Evolutionary conservation across 352 stramenopile genomes (phyloP).

Genomic region (Phytopythium montanum): DNA sequence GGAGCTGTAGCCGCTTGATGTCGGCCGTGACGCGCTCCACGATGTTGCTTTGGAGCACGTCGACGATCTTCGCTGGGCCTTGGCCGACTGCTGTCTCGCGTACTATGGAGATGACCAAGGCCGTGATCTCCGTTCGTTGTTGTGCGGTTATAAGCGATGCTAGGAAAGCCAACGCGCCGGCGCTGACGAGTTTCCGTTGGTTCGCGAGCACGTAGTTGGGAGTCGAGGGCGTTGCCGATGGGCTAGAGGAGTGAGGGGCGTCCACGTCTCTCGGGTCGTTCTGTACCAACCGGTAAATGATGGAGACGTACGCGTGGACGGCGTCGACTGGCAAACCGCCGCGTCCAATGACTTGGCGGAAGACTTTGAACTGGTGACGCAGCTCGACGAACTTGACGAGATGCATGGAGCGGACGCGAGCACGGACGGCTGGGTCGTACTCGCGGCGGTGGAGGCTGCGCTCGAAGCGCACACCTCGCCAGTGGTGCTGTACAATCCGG

Average conservation of each 20-base stretch:
- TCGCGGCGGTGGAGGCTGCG: slow-evolving; percentile 37
- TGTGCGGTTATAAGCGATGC: slow-evolving; percentile 33
- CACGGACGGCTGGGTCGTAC: slow-evolving; percentile 44
- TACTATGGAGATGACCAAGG: slow-evolving; percentile 54
- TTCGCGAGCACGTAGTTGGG: slow-evolving; percentile 29
- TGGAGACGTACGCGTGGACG: slow-evolving; percentile 50
- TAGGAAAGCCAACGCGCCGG: slow-evolving; percentile 50
- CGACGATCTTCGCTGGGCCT: slow-evolving; percentile 42
- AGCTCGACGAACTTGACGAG: slow-evolving; percentile 72
- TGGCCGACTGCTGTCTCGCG: slow-evolving; percentile 34
- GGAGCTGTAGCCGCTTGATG: slow-evolving; percentile 16
- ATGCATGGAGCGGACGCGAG: slow-evolving; percentile 66
- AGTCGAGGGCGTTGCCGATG: not conserved
- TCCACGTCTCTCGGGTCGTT: slow-evolving; percentile 14
- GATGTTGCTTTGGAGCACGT: slow-evolving; percentile 60
- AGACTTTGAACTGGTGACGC: slow-evolving; percentile 57
- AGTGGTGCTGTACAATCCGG: slow-evolving; percentile 74
- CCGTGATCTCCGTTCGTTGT: slow-evolving; percentile 30
- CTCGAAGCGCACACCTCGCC: slow-evolving; percentile 60
- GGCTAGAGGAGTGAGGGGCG: slow-evolving; percentile 8
- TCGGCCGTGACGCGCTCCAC: slow-evolving; percentile 41
- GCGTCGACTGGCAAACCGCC: slow-evolving; percentile 38
- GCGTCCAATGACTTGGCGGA: slow-evolving; percentile 41
- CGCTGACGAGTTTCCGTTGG: slow-evolving; percentile 44
- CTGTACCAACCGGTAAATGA: slow-evolving; percentile 52